Base-by-base conservation (phyloP, 2,329 filamentous ascomycete genomes). In the Harringtonia aguacate region DNA sequence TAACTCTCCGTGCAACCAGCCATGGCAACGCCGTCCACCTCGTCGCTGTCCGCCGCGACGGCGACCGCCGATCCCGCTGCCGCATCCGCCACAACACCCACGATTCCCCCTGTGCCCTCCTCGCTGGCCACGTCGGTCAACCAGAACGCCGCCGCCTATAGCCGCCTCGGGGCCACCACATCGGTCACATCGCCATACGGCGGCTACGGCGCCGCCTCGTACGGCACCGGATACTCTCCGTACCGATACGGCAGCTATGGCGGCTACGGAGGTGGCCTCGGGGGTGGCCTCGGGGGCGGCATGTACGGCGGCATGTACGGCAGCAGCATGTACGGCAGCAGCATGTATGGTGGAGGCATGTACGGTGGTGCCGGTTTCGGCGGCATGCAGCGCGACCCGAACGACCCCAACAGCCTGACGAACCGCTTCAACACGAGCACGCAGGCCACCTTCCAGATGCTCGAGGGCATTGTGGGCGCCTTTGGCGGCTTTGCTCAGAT, bases 401-500 rank as follows among this genome's bases (percentile, higher is more conserved):
- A 94, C 60, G 87, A 95, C 61, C 86, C 87, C 24, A 87, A 92
- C 62, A 95, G 88, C 64, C 69, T 98, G 61, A 95, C 90, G n/a
- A 86, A 94, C 59, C 84, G 86, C 43, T 95, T 97, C 70, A 86
- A 81, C 60, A 89, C 94, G 63, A 92, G 85, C 68, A 98, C 94
- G 0, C 86, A 92, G 55, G 86, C 90, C 12, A 98, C 92, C 0
- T 98, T 98, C 59, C 92, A 97, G 70, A 87, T 98, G 74, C 87
- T 98, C 41, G 92, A 98, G 67, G 92, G 89, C 54, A 85, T 98
- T 46, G 92, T 98, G 14, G 86, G 87, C 21, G 89, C 92, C 3
- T 98, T 98, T 69, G 89, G 89, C 18, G 92, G 94, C 0, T 97
- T 98, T 60, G 87, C 94, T 13, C 92, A 98, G 69, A 98, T 98